Evolutionary conservation across 1,139 yeast species (phyloP), one percentile per base, ranked within the genome.

Genomic region (Suhomyces bokatorum): DNA sequence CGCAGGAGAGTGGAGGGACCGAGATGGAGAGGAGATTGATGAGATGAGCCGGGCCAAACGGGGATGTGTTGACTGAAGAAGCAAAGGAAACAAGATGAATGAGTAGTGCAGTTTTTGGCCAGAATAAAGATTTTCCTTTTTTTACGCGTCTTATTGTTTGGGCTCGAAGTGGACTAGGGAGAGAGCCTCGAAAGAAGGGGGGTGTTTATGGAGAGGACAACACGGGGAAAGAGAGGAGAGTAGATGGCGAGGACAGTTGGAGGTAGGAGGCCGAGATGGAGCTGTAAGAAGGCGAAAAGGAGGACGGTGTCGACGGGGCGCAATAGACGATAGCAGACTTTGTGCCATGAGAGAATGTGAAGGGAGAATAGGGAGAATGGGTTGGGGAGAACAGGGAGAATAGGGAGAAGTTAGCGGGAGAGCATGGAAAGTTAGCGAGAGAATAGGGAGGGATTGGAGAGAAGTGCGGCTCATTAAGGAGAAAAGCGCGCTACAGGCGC

Each of bases 71-170:
- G 29, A 26, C 29, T 26, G n/a, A 26, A 26, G n/a, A 10, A 26
- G 29, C 12, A 12, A 12, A 26, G 29, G n/a, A 26, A 12, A 12
- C n/a, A 9, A 26, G 29, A 26, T 11, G 12, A 26, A 26, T 26
- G 29, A 12, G 29, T 11, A 11, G n/a, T 26, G 29, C n/a, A 26
- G 24, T 20, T 20, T 20, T 20, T 20, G 24, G 24, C 24, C 24
- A 20, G 24, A 20, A 20, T 20, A 5, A 30, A 30, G 32, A 26
- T 26, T 26, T 26, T 36, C 24, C 40, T 43, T 43, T 43, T 43
- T 43, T 43, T 43, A 43, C 46, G 46, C 46, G 46, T 43, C 37
- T n/a, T 33, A 22, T 32, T 32, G 34, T 32, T 20, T 20, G 24
- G 24, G 24, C 24, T 20, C 24, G 24, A 4, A 6, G 24, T 20